A percentile compares a stretch with the other conserved stretches of the same genome.
These are phyloP conservation scores for Candida sp. DNA, from an alignment of 1,139 yeast species.

Conservation along the genomic window DNA sequence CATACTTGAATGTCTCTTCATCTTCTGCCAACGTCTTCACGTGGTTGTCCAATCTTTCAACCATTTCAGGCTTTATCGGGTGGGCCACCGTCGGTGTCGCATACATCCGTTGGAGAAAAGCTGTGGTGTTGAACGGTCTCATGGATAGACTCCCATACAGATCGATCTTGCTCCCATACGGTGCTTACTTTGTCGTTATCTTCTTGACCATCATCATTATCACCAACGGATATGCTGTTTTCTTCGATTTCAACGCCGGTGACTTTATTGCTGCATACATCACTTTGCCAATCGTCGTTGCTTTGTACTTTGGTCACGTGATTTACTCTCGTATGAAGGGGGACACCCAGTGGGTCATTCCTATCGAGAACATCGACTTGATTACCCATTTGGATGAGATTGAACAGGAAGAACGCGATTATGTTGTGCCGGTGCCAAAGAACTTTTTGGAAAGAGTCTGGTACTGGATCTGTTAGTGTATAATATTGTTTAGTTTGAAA, in stretches of 20 bases:
- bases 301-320: slow-evolving; percentile 47
- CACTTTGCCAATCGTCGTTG: slow-evolving; percentile 57
- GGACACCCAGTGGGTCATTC: background rate
- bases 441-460: slow-evolving; percentile 39
- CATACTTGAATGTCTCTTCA: slow-evolving; percentile 64
- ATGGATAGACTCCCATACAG: slow-evolving; percentile 52
- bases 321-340: slow-evolving; percentile 32
- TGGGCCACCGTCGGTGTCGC: slow-evolving; percentile 60
- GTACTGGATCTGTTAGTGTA: slow-evolving; percentile 38
- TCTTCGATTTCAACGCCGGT: slow-evolving; percentile 52
- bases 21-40: slow-evolving; percentile 59
- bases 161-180: slow-evolving; percentile 53
- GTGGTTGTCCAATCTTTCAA: slow-evolving; percentile 72
- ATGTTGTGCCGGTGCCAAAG: slow-evolving; percentile 29
- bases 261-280: slow-evolving; percentile 68
- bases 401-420: slow-evolving; percentile 39
- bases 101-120: slow-evolving; percentile 59
- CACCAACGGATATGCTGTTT: slow-evolving; percentile 64
- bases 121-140: slow-evolving; percentile 43
- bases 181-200: slow-evolving; percentile 52
- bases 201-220: slow-evolving; percentile 50
- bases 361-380: slow-evolving; percentile 42
- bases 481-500: no score
- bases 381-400: slow-evolving; percentile 48
- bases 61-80: slow-evolving; percentile 70